These are phyloP conservation scores for Chlorella sp. DNA, from an alignment of 139 green algal species.

Conservation along the genomic window DNA sequence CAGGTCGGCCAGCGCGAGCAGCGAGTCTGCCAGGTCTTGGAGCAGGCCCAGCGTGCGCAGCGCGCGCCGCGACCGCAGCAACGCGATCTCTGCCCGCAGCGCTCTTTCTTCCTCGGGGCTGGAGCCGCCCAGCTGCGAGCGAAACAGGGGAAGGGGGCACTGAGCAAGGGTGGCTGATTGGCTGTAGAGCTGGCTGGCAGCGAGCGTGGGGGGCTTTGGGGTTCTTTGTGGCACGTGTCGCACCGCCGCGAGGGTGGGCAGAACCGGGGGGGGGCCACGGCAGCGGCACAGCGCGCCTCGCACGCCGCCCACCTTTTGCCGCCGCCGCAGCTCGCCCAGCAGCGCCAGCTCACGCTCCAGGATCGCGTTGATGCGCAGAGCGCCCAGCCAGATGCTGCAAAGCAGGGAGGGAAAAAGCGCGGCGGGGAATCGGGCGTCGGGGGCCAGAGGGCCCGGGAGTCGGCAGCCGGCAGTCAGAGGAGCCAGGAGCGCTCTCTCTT, in stretches of 20 bases:
- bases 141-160: neutral
- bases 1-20: constrained; percentile 46
- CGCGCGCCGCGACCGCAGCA: constrained; percentile 42
- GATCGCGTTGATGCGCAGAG: constrained; percentile 40
- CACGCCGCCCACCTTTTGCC: constrained; percentile 30
- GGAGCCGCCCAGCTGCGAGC: neutral
- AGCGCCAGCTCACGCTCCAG: constrained; percentile 57
- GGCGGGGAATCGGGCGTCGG: no score
- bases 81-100: constrained; percentile 41
- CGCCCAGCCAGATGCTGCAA: constrained; percentile 63
- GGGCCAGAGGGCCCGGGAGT: no score
- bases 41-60: constrained; percentile 66
- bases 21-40: constrained; percentile 69
- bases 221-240: neutral
- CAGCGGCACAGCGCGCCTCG: neutral
- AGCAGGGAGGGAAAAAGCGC: no score
- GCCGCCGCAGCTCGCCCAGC: constrained; percentile 37
- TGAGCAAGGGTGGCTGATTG: neutral
- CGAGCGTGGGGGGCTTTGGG: constrained; percentile 5
- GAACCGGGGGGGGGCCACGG: neutral
- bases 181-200: no score
- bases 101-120: constrained; percentile 12
- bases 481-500: no score
- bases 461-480: no score
- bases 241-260: neutral